These are phyloP conservation scores for Cordyceps pruinosa DNA, from an alignment of 2,329 filamentous ascomycete genomes.

Conservation along the genomic window DNA sequence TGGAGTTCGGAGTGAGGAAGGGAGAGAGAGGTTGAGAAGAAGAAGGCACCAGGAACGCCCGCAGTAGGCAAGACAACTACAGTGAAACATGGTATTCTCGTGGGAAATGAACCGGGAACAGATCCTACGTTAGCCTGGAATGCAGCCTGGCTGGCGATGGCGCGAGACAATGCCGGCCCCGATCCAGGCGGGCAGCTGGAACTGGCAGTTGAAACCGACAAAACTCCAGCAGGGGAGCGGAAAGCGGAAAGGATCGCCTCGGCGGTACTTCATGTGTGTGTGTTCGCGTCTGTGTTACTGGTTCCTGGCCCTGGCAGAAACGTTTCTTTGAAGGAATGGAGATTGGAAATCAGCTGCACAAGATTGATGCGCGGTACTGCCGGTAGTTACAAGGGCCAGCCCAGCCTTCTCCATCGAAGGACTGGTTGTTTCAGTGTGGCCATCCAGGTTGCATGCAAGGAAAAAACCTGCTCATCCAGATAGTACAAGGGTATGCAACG, in stretches of 20 bases:
- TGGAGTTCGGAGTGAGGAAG: too few relatives aligned
- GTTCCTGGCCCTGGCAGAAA: neutral
- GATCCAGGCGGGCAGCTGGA: too few relatives aligned
- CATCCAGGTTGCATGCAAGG: conserved; percentile 7
- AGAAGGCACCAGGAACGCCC: too few relatives aligned
- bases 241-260: neutral
- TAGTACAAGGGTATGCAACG: conserved; percentile 1
- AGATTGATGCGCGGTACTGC: neutral
- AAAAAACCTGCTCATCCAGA: conserved; percentile 1
- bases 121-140: too few relatives aligned
- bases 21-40: too few relatives aligned
- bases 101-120: too few relatives aligned
- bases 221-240: too few relatives aligned
- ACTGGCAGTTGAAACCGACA: too few relatives aligned
- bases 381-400: neutral
- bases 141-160: too few relatives aligned
- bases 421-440: neutral
- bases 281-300: neutral
- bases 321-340: neutral
- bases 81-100: too few relatives aligned
- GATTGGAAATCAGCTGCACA: neutral
- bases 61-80: too few relatives aligned
- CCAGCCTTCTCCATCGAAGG: neutral
- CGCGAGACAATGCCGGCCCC: too few relatives aligned
- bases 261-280: neutral